phyloP scores from a whole-genome alignment of 768 basidiomycete genomes.

The Mycena capillaripes region DNA sequence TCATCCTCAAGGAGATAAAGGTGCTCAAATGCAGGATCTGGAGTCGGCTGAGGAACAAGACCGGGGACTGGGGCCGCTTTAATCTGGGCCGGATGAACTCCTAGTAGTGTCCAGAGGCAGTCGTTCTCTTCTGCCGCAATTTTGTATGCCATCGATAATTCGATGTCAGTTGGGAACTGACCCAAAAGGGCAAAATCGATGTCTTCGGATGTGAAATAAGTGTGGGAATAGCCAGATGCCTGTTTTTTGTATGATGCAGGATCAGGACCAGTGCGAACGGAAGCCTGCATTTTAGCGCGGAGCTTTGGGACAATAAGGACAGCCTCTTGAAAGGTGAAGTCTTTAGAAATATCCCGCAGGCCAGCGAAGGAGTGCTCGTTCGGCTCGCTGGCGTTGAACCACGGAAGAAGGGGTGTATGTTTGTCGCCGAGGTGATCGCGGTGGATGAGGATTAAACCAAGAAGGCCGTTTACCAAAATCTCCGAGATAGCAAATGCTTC shows the following conservation, averaged over 20 bases:
- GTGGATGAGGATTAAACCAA: constrained; percentile 24
- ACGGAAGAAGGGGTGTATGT: neutral
- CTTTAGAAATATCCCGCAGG: neutral
- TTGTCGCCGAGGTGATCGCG: neutral
- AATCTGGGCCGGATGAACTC: neutral
- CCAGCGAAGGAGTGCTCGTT: constrained; percentile 31
- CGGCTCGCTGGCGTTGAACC: neutral
- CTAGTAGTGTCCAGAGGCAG: neutral
- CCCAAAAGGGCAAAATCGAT: neutral
- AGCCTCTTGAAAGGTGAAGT: neutral
- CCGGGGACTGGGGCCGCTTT: neutral
- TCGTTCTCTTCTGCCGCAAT: neutral
- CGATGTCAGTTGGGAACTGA: neutral
- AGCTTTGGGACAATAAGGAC: constrained; percentile 4
- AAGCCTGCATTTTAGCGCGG: neutral
- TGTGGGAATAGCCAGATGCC: neutral
- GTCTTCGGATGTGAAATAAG: neutral
- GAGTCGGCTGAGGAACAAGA: neutral
- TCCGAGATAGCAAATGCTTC: constrained; percentile 41
- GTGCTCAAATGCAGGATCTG: neutral
- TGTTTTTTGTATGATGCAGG: neutral
- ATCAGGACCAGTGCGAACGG: neutral
- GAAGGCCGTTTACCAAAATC: constrained; percentile 39
- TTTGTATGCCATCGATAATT: neutral
- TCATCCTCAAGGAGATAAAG: neutral